Conservation (phyloP, 768 basidiomycete genomes). For the Lactarius sanguifluus region DNA sequence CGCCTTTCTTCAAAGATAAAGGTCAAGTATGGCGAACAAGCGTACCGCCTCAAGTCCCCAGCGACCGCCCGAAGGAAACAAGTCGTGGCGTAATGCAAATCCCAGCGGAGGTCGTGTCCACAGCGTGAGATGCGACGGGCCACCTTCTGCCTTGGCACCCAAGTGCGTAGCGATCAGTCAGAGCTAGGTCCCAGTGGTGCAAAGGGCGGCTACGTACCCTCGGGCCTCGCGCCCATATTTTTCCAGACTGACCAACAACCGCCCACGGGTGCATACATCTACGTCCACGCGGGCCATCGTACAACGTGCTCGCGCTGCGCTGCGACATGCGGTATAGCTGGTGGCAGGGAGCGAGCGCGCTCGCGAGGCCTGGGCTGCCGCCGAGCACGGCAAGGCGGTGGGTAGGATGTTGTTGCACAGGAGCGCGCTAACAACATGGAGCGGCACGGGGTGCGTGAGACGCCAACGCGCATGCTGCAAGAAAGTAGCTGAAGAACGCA, state of each 20-base stretch:
- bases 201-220: conserved; percentile 27
- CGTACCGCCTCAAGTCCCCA: conserved; percentile 29
- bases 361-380: conserved; percentile 32
- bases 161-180: not conserved
- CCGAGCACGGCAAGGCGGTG: conserved; percentile 28
- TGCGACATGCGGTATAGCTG: conserved; percentile 32
- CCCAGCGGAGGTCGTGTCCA: conserved; percentile 33
- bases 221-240: conserved; percentile 32
- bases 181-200: not conserved
- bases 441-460: conserved; percentile 16
- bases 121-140: conserved; percentile 33
- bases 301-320: conserved; percentile 36
- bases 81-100: conserved; percentile 29
- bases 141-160: conserved; percentile 37
- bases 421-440: not conserved
- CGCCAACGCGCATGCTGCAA: conserved; percentile 31
- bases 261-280: conserved; percentile 36
- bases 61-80: conserved; percentile 33
- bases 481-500: conserved; percentile 32
- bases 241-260: conserved; percentile 35
- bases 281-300: conserved; percentile 37
- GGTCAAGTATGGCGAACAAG: not conserved
- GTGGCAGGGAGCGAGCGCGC: conserved; percentile 33
- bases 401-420: conserved; percentile 24
- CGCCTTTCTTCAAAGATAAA: too few relatives aligned